Evolutionary conservation across 1,284 basidiomycete species (phyloP).

Genomic region (Boletellus dicymbophilus): DNA sequence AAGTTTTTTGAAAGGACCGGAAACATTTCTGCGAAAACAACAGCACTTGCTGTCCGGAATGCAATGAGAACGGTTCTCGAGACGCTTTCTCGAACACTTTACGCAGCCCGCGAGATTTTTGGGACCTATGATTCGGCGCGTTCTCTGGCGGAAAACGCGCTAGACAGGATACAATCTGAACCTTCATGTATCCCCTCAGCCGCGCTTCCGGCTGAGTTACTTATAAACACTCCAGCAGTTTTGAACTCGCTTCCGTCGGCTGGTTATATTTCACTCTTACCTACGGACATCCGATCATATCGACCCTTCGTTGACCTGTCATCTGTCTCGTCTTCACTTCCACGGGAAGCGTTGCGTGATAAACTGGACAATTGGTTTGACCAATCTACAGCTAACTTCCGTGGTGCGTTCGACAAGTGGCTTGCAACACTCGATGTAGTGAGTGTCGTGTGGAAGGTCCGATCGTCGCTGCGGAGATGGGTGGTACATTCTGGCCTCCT

Average conservation of each 20-base stretch:
- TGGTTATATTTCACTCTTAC: conserved; percentile 67
- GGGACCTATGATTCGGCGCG: conserved; percentile 28
- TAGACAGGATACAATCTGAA: conserved; percentile 62
- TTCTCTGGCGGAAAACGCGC: conserved; percentile 57
- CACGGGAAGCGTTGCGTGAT: conserved; percentile 42
- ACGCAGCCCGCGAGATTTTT: conserved; percentile 56
- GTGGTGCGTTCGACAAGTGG: conserved; percentile 52
- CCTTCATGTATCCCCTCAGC: conserved; percentile 20
- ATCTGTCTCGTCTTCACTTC: conserved; percentile 53
- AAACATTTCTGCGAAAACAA: conserved; percentile 11
- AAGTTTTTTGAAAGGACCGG: conserved; percentile 15
- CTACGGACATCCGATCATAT: conserved; percentile 62
- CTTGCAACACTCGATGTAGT: conserved; percentile 55
- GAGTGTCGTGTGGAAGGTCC: conserved; percentile 68
- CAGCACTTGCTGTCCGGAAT: conserved; percentile 42
- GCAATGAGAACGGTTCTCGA: conserved; percentile 52
- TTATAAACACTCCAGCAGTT: conserved; percentile 61
- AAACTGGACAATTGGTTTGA: conserved; percentile 63
- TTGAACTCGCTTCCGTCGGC: conserved; percentile 71
- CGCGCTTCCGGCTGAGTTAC: conserved; percentile 53
- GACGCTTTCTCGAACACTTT: conserved; percentile 56
- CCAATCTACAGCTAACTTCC: conserved; percentile 48
- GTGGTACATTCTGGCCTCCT: conserved; percentile 44
- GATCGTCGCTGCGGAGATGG: conserved; percentile 50
- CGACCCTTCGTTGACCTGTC: conserved; percentile 72